Percentiles rank a stretch among this genome's conserved stretches.
phyloP scores from a whole-genome alignment of 805 yeast species.

The Yamadazyma laniorum region DNA sequence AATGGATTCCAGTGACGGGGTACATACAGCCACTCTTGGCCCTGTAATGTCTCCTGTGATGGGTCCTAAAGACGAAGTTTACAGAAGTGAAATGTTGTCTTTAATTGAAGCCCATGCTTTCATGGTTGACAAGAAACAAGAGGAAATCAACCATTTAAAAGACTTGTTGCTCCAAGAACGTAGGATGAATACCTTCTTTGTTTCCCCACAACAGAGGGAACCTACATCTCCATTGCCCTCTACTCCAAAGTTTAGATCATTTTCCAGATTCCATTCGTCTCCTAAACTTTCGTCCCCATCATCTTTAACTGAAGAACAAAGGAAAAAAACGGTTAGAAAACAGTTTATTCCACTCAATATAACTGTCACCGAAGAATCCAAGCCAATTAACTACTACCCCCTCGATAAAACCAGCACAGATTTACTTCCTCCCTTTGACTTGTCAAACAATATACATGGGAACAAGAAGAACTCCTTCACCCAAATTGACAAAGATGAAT shows the following conservation, averaged over 20 bases:
- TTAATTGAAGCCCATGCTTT: conserved; percentile 22
- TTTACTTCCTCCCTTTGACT: conserved; percentile 17
- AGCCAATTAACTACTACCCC: conserved; percentile 13
- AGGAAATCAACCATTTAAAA: conserved; percentile 24
- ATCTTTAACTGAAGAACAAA: neutral
- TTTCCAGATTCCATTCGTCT: conserved; percentile 7
- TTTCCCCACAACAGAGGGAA: conserved; percentile 10
- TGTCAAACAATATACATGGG: neutral
- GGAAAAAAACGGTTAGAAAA: conserved; percentile 10
- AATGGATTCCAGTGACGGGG: neutral
- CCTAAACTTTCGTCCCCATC: conserved; percentile 5
- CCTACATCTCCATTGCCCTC: neutral
- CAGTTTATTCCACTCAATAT: conserved; percentile 21
- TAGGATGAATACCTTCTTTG: conserved; percentile 15
- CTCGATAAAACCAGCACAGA: conserved; percentile 3
- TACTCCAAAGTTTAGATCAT: conserved; percentile 1
- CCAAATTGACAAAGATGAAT: conserved; percentile 1
- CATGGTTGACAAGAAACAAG: conserved; percentile 23
- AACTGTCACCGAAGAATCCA: conserved; percentile 14
- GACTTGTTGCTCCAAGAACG: conserved; percentile 23
- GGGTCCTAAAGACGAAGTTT: conserved; percentile 14
- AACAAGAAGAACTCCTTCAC: neutral
- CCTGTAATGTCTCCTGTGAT: conserved; percentile 1
- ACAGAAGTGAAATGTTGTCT: conserved; percentile 22
- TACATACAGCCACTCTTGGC: neutral